Evolutionary conservation across 2,329 filamentous ascomycete genomes (phyloP).

Genomic region (Microdochium bolleyi): DNA sequence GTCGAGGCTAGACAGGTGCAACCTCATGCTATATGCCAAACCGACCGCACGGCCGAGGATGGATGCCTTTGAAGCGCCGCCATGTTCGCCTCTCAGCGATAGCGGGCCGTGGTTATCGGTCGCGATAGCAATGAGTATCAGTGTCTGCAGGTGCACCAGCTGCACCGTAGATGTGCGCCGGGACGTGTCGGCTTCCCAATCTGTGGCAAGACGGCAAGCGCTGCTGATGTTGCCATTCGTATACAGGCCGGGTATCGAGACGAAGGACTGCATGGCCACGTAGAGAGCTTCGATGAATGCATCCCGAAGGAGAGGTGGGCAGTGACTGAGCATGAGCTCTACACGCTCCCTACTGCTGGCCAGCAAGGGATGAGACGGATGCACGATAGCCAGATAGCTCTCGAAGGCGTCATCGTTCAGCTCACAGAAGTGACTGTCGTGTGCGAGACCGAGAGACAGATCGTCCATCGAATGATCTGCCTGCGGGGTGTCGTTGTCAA

Average conservation of each 20-base stretch:
- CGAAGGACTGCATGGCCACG: slow-evolving; percentile 47
- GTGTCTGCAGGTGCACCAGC: slow-evolving; percentile 56
- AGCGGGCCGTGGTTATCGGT: slow-evolving; percentile 47
- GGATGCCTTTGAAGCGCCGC: slow-evolving; percentile 40
- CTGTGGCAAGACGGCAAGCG: slow-evolving; percentile 37
- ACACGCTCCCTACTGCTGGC: slow-evolving; percentile 48
- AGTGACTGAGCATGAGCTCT: slow-evolving; percentile 46
- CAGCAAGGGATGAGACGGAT: slow-evolving; percentile 60
- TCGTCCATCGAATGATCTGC: slow-evolving; percentile 20
- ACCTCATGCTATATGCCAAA: slow-evolving; percentile 55
- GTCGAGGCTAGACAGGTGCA: slow-evolving; percentile 38
- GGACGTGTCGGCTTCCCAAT: slow-evolving; percentile 39
- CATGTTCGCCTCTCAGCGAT: slow-evolving; percentile 28
- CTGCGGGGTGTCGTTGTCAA: slow-evolving; percentile 21
- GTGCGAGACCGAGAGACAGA: slow-evolving; percentile 15
- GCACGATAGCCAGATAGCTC: slow-evolving; percentile 54
- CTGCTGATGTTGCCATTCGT: slow-evolving; percentile 32
- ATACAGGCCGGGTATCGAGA: slow-evolving; percentile 23
- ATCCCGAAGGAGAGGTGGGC: slow-evolving; percentile 47
- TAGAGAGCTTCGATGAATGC: slow-evolving; percentile 59
- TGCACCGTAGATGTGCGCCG: slow-evolving; percentile 30
- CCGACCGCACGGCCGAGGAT: slow-evolving; percentile 60
- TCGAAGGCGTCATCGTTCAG: slow-evolving; percentile 37
- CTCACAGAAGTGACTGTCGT: slow-evolving; percentile 15
- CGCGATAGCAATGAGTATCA: slow-evolving; percentile 59